Conservation (phyloP, 768 basidiomycete genomes). For the Trametes meyenii region DNA sequence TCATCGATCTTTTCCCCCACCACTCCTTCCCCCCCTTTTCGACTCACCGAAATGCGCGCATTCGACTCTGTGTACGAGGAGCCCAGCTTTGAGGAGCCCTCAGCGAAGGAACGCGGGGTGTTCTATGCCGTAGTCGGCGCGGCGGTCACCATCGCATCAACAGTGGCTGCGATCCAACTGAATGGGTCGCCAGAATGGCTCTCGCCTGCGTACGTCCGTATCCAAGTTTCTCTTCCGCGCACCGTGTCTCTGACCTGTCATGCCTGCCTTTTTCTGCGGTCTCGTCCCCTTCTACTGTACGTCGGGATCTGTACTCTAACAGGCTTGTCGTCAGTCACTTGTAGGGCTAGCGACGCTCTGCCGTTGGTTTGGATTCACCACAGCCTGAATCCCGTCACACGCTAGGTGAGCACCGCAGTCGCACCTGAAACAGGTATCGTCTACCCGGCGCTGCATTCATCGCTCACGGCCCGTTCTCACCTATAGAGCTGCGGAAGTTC, state of each 20-base stretch:
- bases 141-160: slow-evolving; percentile 23
- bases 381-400: background rate
- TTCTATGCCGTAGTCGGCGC: slow-evolving; percentile 20
- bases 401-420: background rate
- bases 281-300: too few relatives aligned
- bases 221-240: background rate
- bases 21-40: background rate
- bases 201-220: slow-evolving; percentile 25
- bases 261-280: background rate
- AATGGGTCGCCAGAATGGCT: slow-evolving; percentile 15
- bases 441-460: background rate
- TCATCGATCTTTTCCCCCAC: background rate
- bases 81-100: slow-evolving; percentile 21
- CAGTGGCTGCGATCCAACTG: slow-evolving; percentile 20
- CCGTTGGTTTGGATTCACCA: slow-evolving; percentile 3
- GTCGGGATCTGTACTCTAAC: background rate
- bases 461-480: background rate
- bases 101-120: slow-evolving; percentile 16
- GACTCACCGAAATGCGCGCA: slow-evolving; percentile 16
- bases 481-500: background rate
- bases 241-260: background rate
- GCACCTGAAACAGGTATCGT: background rate
- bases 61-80: slow-evolving; percentile 22
- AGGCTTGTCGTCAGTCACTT: background rate
- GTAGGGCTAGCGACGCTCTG: slow-evolving; percentile 5